Evolutionary conservation across 2,329 filamentous ascomycete species (phyloP).

Genomic region (Aspergillus pseudotamarii): DNA sequence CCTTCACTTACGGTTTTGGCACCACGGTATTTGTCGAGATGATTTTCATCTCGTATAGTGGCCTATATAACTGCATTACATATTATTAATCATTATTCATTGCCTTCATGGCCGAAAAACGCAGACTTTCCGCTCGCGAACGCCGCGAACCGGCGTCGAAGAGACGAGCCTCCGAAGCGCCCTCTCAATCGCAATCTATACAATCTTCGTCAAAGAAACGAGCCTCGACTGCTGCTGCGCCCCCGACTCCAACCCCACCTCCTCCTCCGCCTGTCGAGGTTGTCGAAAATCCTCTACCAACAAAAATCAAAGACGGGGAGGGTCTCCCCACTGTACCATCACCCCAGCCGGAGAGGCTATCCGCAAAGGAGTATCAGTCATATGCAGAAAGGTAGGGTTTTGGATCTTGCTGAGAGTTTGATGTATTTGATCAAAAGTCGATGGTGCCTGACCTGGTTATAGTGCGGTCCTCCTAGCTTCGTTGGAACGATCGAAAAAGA

Average conservation of each 20-base stretch:
- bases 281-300: conserved; percentile 51
- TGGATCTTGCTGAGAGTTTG: not conserved
- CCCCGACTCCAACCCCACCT: conserved; percentile 27
- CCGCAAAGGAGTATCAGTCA: conserved; percentile 60
- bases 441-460: conserved; percentile 19
- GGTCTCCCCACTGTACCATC: conserved; percentile 57
- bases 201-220: conserved; percentile 35
- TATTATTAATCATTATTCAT: conserved; percentile 10
- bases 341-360: conserved; percentile 53
- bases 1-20: not conserved
- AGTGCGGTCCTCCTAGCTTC: conserved; percentile 61
- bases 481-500: conserved; percentile 61
- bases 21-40: conserved; percentile 6
- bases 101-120: conserved; percentile 45
- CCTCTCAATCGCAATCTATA: conserved; percentile 34
- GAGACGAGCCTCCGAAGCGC: conserved; percentile 45
- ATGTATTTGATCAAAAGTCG: not conserved
- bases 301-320: conserved; percentile 55
- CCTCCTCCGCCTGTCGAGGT: conserved; percentile 32
- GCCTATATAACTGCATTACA: not conserved
- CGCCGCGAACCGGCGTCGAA: conserved; percentile 49
- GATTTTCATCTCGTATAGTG: conserved; percentile 6
- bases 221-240: conserved; percentile 32
- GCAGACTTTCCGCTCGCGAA: conserved; percentile 45
- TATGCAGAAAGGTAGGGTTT: conserved; percentile 55